Evolutionary conservation across 306 rosid species (phyloP), one percentile per base, ranked within the genome.

Genomic region (Trifolium pratense): DNA sequence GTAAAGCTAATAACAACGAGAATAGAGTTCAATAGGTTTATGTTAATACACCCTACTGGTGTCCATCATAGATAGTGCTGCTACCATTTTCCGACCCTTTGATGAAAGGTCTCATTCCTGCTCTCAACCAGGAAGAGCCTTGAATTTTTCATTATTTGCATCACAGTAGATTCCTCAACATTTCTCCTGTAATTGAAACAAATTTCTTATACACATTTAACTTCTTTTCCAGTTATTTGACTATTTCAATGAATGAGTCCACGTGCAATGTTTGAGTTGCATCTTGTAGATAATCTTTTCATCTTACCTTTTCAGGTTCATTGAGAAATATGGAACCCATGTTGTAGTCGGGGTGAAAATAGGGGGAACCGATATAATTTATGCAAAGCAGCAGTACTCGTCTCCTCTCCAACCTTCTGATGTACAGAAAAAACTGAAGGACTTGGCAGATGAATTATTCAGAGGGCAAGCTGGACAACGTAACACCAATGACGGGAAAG

Each of bases 301-400:
- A 57, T 69, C 64, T 31, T 39, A 23, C 73, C 40, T 61, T 82
- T 74, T 66, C 80, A 91, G 96, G 86, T 91, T 91, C 75, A 82
- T 91, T 59, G 82, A 85, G 43, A 88, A 82, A 78, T 89, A 85
- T 42, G 97, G 97, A 58, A 92, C 97, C 26, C 97, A 92, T 80
- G 87, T 87, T 26, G 60, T 88, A 53, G 93, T 92, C 49, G 96
- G 93, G 71, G 75, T 89, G 66, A 89, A 86, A 75, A 79, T 88
- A 77, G 93, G 96, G 32, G 96, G 96, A 75, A 92, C 89, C 34
- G 96, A 92, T 82, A 82, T 86, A 15, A 80, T 89, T 31, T 87
- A 83, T 69, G 89, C 84, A 59, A 91, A 86, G 84, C 97, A 91
- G 78, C 85, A 76, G 75, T 85, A 87, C 45, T 89, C 92, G 1